A percentile compares a stretch with the other conserved stretches of the same genome.
Conservation (phyloP, 2,329 filamentous ascomycete species). For the Furcasterigmium furcatum region DNA sequence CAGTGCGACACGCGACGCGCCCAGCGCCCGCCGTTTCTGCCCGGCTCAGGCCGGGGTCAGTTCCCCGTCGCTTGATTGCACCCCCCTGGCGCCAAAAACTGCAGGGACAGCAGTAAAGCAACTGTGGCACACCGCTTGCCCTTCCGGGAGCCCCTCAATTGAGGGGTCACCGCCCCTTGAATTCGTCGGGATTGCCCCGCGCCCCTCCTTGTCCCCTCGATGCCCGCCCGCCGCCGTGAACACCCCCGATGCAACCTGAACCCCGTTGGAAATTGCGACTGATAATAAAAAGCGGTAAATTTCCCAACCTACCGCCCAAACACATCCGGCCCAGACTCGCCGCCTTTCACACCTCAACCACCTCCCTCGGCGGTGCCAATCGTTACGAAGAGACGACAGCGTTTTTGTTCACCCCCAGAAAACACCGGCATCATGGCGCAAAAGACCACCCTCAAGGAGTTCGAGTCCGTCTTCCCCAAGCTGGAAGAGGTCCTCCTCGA, state of each 20-base stretch:
- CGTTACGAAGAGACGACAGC: neutral
- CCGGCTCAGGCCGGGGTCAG: no score
- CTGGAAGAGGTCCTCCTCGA: constrained; percentile 79
- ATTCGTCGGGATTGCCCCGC: neutral
- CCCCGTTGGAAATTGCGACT: constrained; percentile 2
- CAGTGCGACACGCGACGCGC: neutral
- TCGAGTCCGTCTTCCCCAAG: constrained; percentile 86
- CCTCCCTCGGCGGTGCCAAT: neutral
- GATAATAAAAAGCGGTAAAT: constrained; percentile 8
- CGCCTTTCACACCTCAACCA: neutral
- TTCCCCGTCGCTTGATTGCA: no score
- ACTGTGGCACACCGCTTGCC: neutral
- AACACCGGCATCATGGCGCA: constrained; percentile 50
- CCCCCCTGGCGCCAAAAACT: neutral
- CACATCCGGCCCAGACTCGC: neutral
- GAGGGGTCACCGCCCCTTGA: neutral
- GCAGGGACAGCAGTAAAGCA: neutral
- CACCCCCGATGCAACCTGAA: neutral
- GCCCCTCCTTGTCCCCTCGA: neutral
- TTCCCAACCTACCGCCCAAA: constrained; percentile 3
- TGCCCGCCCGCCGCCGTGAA: neutral
- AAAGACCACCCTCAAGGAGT: constrained; percentile 77
- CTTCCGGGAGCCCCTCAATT: neutral
- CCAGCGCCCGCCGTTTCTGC: no score
- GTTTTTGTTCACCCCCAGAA: constrained; percentile 3